phyloP scores from a whole-genome alignment of 2,329 filamentous ascomycete genomes.

The Didymella lethalis region DNA sequence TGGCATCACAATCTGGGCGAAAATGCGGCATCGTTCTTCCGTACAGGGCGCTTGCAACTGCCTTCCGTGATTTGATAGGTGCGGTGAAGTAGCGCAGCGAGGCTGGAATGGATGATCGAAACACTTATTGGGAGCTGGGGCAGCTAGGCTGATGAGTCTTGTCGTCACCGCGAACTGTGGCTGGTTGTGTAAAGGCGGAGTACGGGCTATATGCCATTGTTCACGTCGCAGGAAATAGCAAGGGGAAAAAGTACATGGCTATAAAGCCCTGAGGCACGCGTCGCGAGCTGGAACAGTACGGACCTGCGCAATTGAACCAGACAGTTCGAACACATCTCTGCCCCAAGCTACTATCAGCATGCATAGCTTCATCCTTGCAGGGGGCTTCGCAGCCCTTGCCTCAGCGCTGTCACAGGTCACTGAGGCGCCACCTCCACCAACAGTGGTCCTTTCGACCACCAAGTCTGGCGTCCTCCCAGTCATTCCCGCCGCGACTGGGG shows the following conservation, averaged over 20 bases:
- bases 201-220: not conserved
- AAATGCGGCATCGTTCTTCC: conserved; percentile 1
- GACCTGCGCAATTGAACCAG: not conserved
- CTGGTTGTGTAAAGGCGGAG: not conserved
- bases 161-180: conserved; percentile 8
- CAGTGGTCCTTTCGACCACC: conserved; percentile 26
- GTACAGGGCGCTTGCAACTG: not conserved
- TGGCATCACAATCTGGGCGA: conserved; percentile 5
- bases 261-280: conserved; percentile 1
- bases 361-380: conserved; percentile 16
- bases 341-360: not conserved
- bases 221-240: not conserved
- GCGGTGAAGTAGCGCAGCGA: not conserved
- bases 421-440: conserved; percentile 28
- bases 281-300: not conserved
- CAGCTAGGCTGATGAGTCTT: conserved; percentile 9
- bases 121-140: not conserved
- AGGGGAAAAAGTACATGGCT: not conserved
- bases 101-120: not conserved
- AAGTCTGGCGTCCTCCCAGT: conserved; percentile 37
- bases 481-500: conserved; percentile 21
- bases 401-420: conserved; percentile 27
- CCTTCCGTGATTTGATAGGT: not conserved
- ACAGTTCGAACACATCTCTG: not conserved
- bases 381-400: conserved; percentile 22